A percentile compares a stretch with the other conserved stretches of the same genome.
Conservation (phyloP, 352 stramenopile genomes). For the Phytophthora ramorum region DNA sequence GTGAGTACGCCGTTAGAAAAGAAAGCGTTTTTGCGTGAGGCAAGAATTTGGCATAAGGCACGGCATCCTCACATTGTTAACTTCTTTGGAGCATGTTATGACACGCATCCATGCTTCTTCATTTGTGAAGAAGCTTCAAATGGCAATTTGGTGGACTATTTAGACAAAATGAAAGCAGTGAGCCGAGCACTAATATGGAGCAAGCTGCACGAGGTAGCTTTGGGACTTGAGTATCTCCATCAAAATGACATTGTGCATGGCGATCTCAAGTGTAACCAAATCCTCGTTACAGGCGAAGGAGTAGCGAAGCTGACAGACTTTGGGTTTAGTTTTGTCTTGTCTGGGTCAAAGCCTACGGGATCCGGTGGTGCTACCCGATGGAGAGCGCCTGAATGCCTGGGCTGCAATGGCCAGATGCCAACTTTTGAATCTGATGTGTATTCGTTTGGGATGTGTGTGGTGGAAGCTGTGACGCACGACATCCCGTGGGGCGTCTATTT, state of each 20-base stretch:
- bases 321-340: conserved; percentile 18
- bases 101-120: conserved; percentile 22
- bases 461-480: conserved; percentile 36
- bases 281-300: conserved; percentile 39
- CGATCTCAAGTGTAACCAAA: conserved; percentile 74
- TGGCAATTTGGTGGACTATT: conserved; percentile 33
- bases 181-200: conserved; percentile 22
- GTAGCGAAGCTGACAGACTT: conserved; percentile 44
- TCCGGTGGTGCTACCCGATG: conserved; percentile 20
- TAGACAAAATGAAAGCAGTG: conserved; percentile 10
- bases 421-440: conserved; percentile 51
- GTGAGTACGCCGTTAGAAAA: neutral
- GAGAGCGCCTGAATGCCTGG: conserved; percentile 40
- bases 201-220: conserved; percentile 39
- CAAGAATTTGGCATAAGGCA: conserved; percentile 90
- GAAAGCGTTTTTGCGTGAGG: conserved; percentile 47
- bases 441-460: conserved; percentile 59
- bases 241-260: conserved; percentile 40
- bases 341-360: neutral
- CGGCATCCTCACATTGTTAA: conserved; percentile 88
- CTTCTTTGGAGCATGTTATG: conserved; percentile 54
- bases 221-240: conserved; percentile 51
- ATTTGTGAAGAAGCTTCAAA: conserved; percentile 36
- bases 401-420: neutral
- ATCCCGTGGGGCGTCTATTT: conserved; percentile 13